A percentile compares a stretch with the other conserved stretches of the same genome.
phyloP scores from a whole-genome alignment of 768 basidiomycete genomes.

The Lentinula lateritia region DNA sequence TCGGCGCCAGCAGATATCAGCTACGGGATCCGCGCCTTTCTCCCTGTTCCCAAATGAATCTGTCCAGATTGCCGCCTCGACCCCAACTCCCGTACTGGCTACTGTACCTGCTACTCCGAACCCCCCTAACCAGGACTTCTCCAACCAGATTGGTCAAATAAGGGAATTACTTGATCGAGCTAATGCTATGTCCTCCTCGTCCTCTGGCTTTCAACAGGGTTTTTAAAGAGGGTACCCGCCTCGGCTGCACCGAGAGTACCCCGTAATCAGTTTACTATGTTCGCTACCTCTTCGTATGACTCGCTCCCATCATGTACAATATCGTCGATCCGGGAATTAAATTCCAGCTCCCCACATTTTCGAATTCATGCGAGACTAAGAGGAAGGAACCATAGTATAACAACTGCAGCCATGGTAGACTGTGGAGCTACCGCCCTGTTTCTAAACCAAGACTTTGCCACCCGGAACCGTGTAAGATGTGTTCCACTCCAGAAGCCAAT shows the following conservation, averaged over 20 bases:
- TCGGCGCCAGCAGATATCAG: neutral
- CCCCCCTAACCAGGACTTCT: neutral
- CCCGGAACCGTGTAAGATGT: too few species aligned
- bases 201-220: neutral
- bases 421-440: too few species aligned
- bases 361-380: too few species aligned
- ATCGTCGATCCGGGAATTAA: too few species aligned
- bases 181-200: neutral
- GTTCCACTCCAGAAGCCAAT: constrained; percentile 15
- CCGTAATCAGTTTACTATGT: neutral
- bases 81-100: neutral
- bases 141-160: neutral
- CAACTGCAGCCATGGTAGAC: too few species aligned
- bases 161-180: neutral
- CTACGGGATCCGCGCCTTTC: neutral
- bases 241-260: neutral
- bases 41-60: neutral
- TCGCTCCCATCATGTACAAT: too few species aligned
- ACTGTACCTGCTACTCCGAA: neutral
- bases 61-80: neutral
- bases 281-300: too few species aligned
- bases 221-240: neutral
- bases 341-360: too few species aligned
- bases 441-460: too few species aligned
- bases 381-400: too few species aligned